phyloP scores from a whole-genome alignment of 225 moss, liverwort and hornwort genomes.

The Pleurozium schreberi region DNA sequence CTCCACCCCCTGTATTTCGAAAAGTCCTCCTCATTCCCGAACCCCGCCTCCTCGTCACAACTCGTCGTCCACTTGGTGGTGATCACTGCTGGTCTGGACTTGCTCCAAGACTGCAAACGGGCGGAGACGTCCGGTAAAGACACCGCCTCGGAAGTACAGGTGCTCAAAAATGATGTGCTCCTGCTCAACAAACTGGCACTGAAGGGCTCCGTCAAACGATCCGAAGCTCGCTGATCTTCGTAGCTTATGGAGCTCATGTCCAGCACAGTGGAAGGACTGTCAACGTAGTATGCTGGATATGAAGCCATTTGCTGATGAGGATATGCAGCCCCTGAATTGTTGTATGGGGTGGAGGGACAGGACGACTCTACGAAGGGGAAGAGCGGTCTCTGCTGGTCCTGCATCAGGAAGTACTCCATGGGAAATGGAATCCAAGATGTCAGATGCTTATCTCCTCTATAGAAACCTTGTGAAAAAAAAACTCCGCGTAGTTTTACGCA shows the following conservation, averaged over 20 bases:
- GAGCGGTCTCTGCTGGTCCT: slow-evolving; percentile 32
- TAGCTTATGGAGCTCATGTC: slow-evolving; percentile 23
- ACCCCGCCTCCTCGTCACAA: slow-evolving; percentile 29
- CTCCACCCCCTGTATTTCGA: slow-evolving; percentile 34
- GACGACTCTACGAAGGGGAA: slow-evolving; percentile 3
- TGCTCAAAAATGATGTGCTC: slow-evolving; percentile 46
- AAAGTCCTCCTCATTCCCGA: background rate
- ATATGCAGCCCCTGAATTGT: background rate
- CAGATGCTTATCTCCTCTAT: background rate
- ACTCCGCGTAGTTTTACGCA: background rate
- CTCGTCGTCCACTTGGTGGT: slow-evolving; percentile 5
- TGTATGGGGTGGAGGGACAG: slow-evolving; percentile 10
- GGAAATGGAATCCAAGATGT: slow-evolving; percentile 22
- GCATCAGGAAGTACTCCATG: slow-evolving; percentile 51
- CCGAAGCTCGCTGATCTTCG: slow-evolving; percentile 4
- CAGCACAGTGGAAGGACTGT: slow-evolving; percentile 40
- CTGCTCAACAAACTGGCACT: slow-evolving; percentile 34
- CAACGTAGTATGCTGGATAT: slow-evolving; percentile 30
- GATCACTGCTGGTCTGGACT: slow-evolving; percentile 7
- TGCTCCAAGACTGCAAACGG: slow-evolving; percentile 41
- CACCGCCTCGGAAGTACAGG: slow-evolving; percentile 35
- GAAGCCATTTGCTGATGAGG: background rate
- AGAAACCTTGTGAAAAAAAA: background rate
- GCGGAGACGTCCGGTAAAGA: slow-evolving; percentile 39
- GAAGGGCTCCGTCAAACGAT: slow-evolving; percentile 18